Base-by-base conservation (phyloP, 192 early-diverging fungal genomes). In the Coemansia sp. region DNA sequence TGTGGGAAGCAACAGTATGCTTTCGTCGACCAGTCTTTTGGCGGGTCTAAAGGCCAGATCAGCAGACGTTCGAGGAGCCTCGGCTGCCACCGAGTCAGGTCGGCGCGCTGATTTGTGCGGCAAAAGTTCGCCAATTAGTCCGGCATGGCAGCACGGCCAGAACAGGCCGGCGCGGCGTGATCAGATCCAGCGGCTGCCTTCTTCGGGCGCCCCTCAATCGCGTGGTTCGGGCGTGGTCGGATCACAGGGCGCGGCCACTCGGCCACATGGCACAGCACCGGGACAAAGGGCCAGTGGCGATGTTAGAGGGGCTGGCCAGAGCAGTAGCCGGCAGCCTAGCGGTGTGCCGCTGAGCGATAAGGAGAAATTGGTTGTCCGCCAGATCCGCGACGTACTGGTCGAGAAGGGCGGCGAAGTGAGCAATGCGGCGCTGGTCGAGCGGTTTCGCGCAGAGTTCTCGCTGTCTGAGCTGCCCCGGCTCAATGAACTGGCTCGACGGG, bases 401-500 rank as follows among this genome's bases (percentile, higher is more conserved):
- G 53, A 36, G 12, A 74, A 62, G 19, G 69, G 72, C n/a, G 80
- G 80, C 21, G 69, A 77, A 23, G 17, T 77, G 62, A 57, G 68
- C 68, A 71, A 66, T 44, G 51, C 34, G 11, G 60, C 23, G 11
- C 61, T 83, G 51, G 17, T 75, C 34, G 73, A 75, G 1, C 62
- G 51, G 58, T 68, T 82, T 42, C 45, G 62, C 1, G 32, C 59
- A 2, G 72, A 64, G 12, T 67, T 78, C 37, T 41, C 69, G 25
- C 41, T 27, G 19, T 25, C 48, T 1, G 67, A 75, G 27, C 69
- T 67, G 61, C 53, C 69, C 31, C 62, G 76, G 38, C 69, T 83
- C 7, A 69, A 50, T 11, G 42, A 70, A 14, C 67, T 82, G 32
- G 75, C 75, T 0, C 46, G 42, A 39, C 45, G 17, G 10, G 71